A percentile compares a stretch with the other conserved stretches of the same genome.
phyloP scores from a whole-genome alignment of 2,329 filamentous ascomycete genomes.

The Cyphellophora attinorum region DNA sequence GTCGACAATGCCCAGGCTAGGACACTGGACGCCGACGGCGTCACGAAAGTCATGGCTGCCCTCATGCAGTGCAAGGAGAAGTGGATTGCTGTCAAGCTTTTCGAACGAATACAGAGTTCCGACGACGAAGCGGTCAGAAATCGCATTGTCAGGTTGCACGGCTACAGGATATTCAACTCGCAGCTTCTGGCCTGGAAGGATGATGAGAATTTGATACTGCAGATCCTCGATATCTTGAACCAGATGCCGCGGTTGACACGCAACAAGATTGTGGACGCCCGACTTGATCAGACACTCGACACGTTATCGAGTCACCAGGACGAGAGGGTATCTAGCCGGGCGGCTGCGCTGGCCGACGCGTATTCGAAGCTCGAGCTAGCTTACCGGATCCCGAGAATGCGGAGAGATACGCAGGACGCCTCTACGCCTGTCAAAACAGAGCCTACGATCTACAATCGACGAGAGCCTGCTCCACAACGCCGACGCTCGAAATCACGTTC shows the following conservation, averaged over 20 bases:
- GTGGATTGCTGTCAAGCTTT: conserved; percentile 94
- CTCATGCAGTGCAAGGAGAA: conserved; percentile 98
- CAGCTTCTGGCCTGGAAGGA: conserved; percentile 75
- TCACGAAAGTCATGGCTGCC: conserved; percentile 90
- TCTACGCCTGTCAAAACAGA: conserved; percentile 49
- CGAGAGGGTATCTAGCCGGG: conserved; percentile 62
- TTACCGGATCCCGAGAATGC: conserved; percentile 87
- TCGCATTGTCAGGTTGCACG: conserved; percentile 89
- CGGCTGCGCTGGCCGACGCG: conserved; percentile 62
- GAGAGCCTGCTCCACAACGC: conserved; percentile 39
- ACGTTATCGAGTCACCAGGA: conserved; percentile 59
- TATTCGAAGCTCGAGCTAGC: conserved; percentile 87
- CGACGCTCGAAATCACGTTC: conserved; percentile 38
- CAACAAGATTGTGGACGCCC: conserved; percentile 95
- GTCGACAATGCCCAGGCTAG: conserved; percentile 78
- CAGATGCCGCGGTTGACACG: conserved; percentile 81
- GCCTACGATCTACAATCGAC: conserved; percentile 55
- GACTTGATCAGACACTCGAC: conserved; percentile 76
- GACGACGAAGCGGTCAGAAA: conserved; percentile 80
- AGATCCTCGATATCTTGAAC: conserved; percentile 82
- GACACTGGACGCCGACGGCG: conserved; percentile 68
- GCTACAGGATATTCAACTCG: conserved; percentile 87
- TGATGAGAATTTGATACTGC: conserved; percentile 82
- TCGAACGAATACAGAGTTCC: conserved; percentile 77
- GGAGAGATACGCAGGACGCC: conserved; percentile 59